Evolutionary conservation across 73 alveolate species (phyloP).

Genomic region (Tetrahymena borealis): DNA sequence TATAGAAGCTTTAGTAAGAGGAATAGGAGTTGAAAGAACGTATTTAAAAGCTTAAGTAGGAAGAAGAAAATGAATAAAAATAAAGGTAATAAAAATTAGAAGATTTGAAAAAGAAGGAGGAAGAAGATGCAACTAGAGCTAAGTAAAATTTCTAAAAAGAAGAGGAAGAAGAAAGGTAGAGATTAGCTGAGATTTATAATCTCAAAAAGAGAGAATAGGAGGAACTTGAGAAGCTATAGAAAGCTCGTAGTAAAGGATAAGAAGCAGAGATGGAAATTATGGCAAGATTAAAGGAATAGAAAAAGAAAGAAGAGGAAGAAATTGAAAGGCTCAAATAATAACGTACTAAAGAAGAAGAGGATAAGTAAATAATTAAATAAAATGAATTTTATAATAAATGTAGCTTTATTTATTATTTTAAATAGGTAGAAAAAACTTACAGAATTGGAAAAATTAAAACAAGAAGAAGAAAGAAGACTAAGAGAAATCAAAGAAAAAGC

Average conservation of each 20-base stretch:
- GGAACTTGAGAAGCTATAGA: background rate
- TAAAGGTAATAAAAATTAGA: background rate
- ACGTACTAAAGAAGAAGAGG: background rate
- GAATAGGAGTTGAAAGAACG: background rate
- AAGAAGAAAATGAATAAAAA: background rate
- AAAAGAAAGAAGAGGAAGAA: background rate
- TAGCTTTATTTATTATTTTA: too few relatives aligned
- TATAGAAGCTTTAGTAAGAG: background rate
- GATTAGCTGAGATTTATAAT: background rate
- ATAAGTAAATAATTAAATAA: too few relatives aligned
- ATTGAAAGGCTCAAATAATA: background rate
- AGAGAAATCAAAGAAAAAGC: background rate
- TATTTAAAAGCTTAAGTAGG: background rate
- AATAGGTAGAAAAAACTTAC: background rate
- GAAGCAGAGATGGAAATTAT: background rate
- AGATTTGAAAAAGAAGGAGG: background rate
- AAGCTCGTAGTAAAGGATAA: background rate
- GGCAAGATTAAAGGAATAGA: background rate
- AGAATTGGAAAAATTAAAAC: background rate
- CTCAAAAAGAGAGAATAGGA: background rate
- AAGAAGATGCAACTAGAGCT: background rate
- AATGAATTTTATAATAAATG: too few relatives aligned
- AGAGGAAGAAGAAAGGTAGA: background rate
- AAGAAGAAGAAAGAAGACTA: background rate
- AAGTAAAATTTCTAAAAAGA: background rate